Base-by-base conservation (phyloP, 345 rosid genomes). In the Eucalyptus sideroxylon region DNA sequence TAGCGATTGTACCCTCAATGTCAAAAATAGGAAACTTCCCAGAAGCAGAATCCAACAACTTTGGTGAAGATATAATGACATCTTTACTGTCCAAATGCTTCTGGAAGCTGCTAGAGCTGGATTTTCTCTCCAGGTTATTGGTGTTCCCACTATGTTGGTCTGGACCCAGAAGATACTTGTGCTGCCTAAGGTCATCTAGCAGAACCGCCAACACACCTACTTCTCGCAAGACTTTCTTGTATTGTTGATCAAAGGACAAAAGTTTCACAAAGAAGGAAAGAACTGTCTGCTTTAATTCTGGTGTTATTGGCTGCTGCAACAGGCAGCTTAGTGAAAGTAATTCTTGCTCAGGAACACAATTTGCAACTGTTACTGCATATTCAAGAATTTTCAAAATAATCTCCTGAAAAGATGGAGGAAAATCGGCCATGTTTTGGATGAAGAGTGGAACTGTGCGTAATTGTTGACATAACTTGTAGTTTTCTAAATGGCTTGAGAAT, bases 281-380 rank as follows among this genome's bases (percentile, higher is more conserved):
- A 92, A 97, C 94, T 27, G 98, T 95, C 90, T 96, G 96, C 98
- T 98, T 98, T 89, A 98, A 89, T 88, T 96, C 97, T 83, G 99
- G 93, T 87, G 99, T 90, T 77, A 98, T 97, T 88, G 97, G 97
- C 91, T 98, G 99, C 94, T 98, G 99, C 95, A 98, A 91, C 89
- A 98, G 94, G 95, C 99, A 98, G 93, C 99, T 97, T 77, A 98
- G 97, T 77, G 99, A 97, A 91, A 98, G 95, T 93, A 98, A 90
- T 91, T 98, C 99, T 92, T 98, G 99, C 95, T 98, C 99, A 50
- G 99, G 99, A 89, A 98, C 95, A 91, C 99, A 98, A 93, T 96
- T 98, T 92, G 96, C 99, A 88, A 98, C 99, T 49, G 99, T 98
- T 89, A 98, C 99, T 88, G 99, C 99, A 92, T 97, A 97, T 90